Evolutionary conservation across 345 rosid genomes (phyloP).

Genomic region (Jatropha curcas): DNA sequence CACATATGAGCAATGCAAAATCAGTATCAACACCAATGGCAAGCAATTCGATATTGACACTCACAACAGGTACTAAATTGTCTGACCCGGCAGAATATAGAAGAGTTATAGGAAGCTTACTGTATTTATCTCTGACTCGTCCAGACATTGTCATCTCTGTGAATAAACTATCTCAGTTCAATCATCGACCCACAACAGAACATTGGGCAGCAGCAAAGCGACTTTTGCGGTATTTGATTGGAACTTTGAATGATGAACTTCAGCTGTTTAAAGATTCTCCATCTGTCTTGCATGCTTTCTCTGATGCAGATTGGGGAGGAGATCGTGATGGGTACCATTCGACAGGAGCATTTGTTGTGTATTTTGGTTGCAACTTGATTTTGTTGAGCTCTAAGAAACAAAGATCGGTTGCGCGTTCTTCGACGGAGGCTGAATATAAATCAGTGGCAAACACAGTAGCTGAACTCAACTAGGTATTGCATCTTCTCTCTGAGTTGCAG

Average conservation of each 20-base stretch:
- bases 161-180: too few species aligned
- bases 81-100: background rate
- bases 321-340: background rate
- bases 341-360: background rate
- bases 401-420: background rate
- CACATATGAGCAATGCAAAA: background rate
- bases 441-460: background rate
- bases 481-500: background rate
- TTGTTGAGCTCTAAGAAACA: background rate
- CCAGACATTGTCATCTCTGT: too few species aligned
- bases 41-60: background rate
- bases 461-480: background rate
- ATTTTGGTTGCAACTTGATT: background rate
- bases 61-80: background rate
- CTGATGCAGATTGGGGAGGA: background rate
- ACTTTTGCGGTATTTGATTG: too few species aligned
- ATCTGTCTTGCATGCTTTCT: background rate
- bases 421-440: background rate
- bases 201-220: too few species aligned
- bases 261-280: too few species aligned
- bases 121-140: background rate
- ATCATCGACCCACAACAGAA: too few species aligned
- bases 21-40: background rate
- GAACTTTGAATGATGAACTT: too few species aligned
- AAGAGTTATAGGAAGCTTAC: background rate